Percentiles rank a stretch among this genome's conserved stretches.
Conservation (phyloP, 108 stramenopile species). For the Skeletonema tropicum region DNA sequence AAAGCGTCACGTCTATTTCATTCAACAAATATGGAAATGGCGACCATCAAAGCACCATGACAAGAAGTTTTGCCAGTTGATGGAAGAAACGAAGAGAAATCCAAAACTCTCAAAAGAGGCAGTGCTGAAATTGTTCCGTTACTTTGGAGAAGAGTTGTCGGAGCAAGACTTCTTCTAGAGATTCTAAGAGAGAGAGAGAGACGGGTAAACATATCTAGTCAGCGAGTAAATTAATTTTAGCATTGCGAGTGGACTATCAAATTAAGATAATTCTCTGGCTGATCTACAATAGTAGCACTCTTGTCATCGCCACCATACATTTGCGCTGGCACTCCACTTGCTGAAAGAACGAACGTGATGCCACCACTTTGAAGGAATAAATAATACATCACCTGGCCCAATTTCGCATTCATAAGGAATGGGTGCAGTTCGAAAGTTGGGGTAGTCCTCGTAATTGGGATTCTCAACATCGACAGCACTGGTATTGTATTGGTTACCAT, state of each 20-base stretch:
- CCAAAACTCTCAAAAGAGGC: conserved; percentile 74
- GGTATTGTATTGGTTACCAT: conserved; percentile 81
- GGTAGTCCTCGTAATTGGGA: conserved; percentile 48
- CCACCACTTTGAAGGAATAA: conserved; percentile 82
- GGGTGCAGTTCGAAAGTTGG: conserved; percentile 49
- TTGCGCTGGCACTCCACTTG: conserved; percentile 62
- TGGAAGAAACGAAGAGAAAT: conserved; percentile 69
- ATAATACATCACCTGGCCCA: conserved; percentile 70
- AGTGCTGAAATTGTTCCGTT: conserved; percentile 73
- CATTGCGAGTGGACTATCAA: neutral
- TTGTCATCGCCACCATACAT: conserved; percentile 79
- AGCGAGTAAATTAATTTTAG: neutral
- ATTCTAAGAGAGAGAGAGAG: too few species aligned
- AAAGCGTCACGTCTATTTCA: conserved; percentile 84
- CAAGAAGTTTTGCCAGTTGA: conserved; percentile 51
- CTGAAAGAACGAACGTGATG: conserved; percentile 74
- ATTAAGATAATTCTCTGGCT: too few species aligned
- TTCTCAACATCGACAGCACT: conserved; percentile 65
- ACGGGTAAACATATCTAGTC: neutral
- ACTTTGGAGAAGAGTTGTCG: conserved; percentile 76
- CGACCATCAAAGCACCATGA: conserved; percentile 66
- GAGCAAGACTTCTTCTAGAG: conserved; percentile 85
- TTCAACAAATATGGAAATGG: conserved; percentile 87
- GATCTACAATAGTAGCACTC: neutral
- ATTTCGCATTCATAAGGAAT: conserved; percentile 52